phyloP scores from a whole-genome alignment of 163 green algal species.

The Volvox carteri region DNA sequence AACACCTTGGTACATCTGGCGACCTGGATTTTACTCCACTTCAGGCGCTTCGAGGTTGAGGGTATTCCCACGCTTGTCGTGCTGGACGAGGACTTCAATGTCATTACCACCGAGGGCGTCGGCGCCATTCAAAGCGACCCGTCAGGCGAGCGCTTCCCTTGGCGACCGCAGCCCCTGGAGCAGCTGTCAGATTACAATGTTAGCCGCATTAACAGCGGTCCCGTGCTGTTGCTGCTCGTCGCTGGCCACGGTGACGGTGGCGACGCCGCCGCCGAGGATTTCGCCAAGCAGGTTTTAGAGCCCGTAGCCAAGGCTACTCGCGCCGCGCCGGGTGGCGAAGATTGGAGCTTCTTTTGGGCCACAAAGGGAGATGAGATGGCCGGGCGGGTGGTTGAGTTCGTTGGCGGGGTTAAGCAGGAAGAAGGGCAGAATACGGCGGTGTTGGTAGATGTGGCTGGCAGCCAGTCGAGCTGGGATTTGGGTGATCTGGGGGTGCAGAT shows the following conservation, averaged over 20 bases:
- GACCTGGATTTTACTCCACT: background rate
- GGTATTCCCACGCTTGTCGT: slow-evolving; percentile 71
- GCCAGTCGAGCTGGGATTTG: slow-evolving; percentile 37
- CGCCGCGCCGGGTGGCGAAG: background rate
- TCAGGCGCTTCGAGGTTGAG: slow-evolving; percentile 49
- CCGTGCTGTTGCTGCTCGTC: slow-evolving; percentile 28
- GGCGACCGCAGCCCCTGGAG: slow-evolving; percentile 55
- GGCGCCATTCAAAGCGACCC: slow-evolving; percentile 61
- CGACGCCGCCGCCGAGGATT: background rate
- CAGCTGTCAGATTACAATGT: slow-evolving; percentile 1
- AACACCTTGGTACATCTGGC: no score
- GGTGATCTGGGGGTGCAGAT: background rate
- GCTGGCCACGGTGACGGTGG: background rate
- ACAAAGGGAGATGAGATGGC: background rate
- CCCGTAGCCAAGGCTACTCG: background rate
- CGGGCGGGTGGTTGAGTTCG: slow-evolving; percentile 21
- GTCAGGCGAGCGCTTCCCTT: slow-evolving; percentile 62
- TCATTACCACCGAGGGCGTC: slow-evolving; percentile 57
- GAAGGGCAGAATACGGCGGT: background rate
- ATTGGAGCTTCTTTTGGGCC: slow-evolving; percentile 39
- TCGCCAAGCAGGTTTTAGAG: background rate
- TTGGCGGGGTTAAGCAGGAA: background rate
- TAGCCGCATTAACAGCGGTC: slow-evolving; percentile 8
- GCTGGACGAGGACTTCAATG: slow-evolving; percentile 43
- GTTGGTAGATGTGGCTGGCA: slow-evolving; percentile 26